Conservation (phyloP, 208 protist genomes). For the Acanthamoeba sp. region DNA sequence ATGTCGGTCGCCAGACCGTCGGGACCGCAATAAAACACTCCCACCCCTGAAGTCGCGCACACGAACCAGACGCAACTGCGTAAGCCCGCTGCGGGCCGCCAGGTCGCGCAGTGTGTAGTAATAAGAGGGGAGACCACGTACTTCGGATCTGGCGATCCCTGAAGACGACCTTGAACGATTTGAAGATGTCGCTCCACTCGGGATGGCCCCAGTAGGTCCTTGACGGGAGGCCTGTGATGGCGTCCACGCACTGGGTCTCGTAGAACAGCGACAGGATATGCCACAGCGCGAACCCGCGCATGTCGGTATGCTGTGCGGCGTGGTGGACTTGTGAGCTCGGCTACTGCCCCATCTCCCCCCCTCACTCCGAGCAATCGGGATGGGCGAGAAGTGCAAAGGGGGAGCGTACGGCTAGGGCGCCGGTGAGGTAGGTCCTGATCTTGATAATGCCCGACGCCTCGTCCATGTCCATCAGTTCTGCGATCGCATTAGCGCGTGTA, state of each 20-base stretch:
- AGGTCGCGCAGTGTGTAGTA: background rate
- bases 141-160: background rate
- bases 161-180: constrained; percentile 40
- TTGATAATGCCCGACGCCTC: constrained; percentile 15
- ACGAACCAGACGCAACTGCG: background rate
- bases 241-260: constrained; percentile 8
- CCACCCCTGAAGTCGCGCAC: background rate
- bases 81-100: background rate
- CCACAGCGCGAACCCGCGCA: constrained; percentile 17
- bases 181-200: constrained; percentile 47
- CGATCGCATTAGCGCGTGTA: background rate
- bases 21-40: constrained; percentile 47
- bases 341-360: too few species aligned
- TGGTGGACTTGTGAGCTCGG: background rate
- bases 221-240: constrained; percentile 24
- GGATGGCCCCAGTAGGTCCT: constrained; percentile 36
- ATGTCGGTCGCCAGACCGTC: background rate
- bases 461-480: constrained; percentile 1
- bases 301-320: background rate
- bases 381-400: background rate
- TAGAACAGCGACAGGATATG: constrained; percentile 26
- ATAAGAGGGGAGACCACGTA: background rate
- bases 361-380: too few species aligned
- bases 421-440: constrained; percentile 53
- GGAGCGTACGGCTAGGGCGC: background rate